These are phyloP conservation scores for Fusarium compactum DNA, from an alignment of 2,329 filamentous ascomycete species.

Conservation along the genomic window DNA sequence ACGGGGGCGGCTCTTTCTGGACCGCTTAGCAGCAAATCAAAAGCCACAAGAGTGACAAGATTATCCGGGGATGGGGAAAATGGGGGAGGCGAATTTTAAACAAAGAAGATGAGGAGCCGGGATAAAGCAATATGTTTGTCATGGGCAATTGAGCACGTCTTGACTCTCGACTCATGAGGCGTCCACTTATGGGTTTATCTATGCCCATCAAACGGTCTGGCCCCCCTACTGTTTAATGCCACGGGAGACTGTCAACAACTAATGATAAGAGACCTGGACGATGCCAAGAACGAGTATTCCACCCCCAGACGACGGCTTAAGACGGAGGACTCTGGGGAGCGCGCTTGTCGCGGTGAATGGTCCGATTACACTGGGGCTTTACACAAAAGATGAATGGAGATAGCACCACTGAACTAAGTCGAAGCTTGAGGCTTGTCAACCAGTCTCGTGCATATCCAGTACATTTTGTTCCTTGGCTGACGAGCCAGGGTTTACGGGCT, in stretches of 20 bases:
- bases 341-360: slow-evolving; percentile 48
- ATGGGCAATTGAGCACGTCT: slow-evolving; percentile 24
- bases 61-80: slow-evolving; percentile 40
- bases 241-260: slow-evolving; percentile 12
- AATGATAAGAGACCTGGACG: slow-evolving; percentile 38
- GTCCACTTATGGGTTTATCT: slow-evolving; percentile 28
- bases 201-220: slow-evolving; percentile 33
- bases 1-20: slow-evolving; percentile 23
- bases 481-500: not conserved
- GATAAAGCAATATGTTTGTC: slow-evolving; percentile 22
- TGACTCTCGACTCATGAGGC: slow-evolving; percentile 18
- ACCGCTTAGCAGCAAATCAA: slow-evolving; percentile 27
- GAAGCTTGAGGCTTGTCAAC: slow-evolving; percentile 11
- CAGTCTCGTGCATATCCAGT: slow-evolving; percentile 32
- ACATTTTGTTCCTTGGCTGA: slow-evolving; percentile 9
- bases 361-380: slow-evolving; percentile 34
- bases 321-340: slow-evolving; percentile 42
- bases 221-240: slow-evolving; percentile 15
- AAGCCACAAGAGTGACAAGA: slow-evolving; percentile 33
- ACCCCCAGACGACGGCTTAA: slow-evolving; percentile 34
- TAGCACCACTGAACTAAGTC: slow-evolving; percentile 21
- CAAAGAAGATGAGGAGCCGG: slow-evolving; percentile 6
- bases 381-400: slow-evolving; percentile 30
- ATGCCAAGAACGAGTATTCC: slow-evolving; percentile 23
- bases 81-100: slow-evolving; percentile 36